Conservation (phyloP, 805 yeast genomes). For the Saccharomycopsis fibuligera region DNA sequence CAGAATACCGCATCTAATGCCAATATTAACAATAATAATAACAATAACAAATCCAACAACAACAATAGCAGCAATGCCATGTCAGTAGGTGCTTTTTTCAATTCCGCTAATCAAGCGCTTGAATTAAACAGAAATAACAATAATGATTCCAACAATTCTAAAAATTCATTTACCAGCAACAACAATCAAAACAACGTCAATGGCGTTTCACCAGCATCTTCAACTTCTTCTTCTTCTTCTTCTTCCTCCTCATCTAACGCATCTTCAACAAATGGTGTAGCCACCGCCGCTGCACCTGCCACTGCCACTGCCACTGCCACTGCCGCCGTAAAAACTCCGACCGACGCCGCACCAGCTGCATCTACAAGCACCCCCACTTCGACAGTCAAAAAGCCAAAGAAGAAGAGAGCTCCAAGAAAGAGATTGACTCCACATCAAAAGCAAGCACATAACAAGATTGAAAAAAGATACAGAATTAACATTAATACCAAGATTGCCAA, state of each 20-base stretch:
- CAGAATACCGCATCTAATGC: neutral
- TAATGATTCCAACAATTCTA: neutral
- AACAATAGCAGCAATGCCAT: neutral
- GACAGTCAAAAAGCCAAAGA: slow-evolving; percentile 27
- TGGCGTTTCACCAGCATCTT: neutral
- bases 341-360: neutral
- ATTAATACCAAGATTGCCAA: slow-evolving; percentile 68
- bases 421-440: slow-evolving; percentile 54
- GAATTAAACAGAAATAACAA: neutral
- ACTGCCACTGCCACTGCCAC: neutral
- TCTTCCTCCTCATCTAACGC: neutral
- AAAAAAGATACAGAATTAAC: slow-evolving; percentile 63
- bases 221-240: neutral
- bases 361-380: neutral
- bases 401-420: slow-evolving; percentile 47
- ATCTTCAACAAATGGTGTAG: neutral
- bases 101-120: neutral
- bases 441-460: slow-evolving; percentile 68
- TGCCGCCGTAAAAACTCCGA: neutral
- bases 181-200: neutral
- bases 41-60: neutral
- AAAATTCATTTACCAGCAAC: neutral
- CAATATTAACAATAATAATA: neutral
- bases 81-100: too few relatives aligned
- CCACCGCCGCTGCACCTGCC: neutral